Base-by-base conservation (phyloP, 306 rosid species). In the Quercus ilex region DNA sequence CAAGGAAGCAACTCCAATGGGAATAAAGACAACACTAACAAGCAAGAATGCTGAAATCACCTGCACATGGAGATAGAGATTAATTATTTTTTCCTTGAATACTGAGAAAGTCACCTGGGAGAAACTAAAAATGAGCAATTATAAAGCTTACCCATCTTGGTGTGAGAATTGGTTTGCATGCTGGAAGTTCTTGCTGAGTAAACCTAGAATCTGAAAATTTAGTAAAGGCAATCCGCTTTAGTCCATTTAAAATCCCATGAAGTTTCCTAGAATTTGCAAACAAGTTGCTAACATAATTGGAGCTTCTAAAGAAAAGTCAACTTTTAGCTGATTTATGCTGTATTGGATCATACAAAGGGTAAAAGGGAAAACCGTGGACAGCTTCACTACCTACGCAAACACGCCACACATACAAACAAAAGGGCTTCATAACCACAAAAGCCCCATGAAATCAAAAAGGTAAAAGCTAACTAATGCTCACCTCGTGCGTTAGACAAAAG, bases 121-220 rank as follows among this genome's bases (percentile, higher is more conserved):
- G 63, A 51, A 6, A 55, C 20, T 33, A 68, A 18, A 25, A 17
- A 58, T 13, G 25, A 65, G 31, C 15, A 64, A 33, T 58, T 78
- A 52, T 30, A 74, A 83, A 73, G 25, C 74, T 73, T 83, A 94
- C 99, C 88, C 93, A 95, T 84, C 89, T 79, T 43, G 99, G 99
- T 21, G 99, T 94, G 38, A 94, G 99, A 85, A 94, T 94, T 17
- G 99, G 99, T 77, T 94, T 94, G 93, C 99, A 94, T 4, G 99
- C 99, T 51, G 99, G 99, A 86, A 94, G 97, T 74, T 94, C 99
- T 83, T 94, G 99, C 84, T 94, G 99, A 30, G 99, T 94, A 83
- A 94, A 94, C 83, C 85, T 91, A 30, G 98, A 94, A 86, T 94
- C 99, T 94, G 89, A 81, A 77, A 77, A 62, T 55, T 71, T 78